phyloP scores from a whole-genome alignment of 768 basidiomycete genomes.

The Cystobasidium ongulense region DNA sequence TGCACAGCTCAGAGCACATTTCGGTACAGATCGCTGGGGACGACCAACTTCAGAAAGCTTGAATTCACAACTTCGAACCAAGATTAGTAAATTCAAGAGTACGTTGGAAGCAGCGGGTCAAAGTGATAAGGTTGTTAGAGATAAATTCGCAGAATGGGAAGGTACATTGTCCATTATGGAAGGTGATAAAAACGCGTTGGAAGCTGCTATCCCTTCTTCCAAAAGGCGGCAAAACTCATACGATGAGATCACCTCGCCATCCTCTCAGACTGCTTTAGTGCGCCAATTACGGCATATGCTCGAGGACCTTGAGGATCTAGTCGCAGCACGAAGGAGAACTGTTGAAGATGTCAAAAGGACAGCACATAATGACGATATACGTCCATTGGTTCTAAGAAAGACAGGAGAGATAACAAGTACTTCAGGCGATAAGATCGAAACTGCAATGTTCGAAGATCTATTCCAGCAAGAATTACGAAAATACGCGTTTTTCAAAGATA shows the following conservation, averaged over 20 bases:
- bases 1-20: constrained; percentile 44
- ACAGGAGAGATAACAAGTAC: constrained; percentile 58
- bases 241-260: constrained; percentile 39
- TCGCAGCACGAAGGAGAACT: constrained; percentile 55
- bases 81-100: constrained; percentile 62
- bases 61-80: constrained; percentile 63
- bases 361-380: constrained; percentile 64
- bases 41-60: constrained; percentile 69
- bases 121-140: constrained; percentile 66
- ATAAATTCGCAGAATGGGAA: constrained; percentile 87
- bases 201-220: constrained; percentile 58
- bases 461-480: constrained; percentile 70
- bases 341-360: constrained; percentile 59
- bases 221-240: constrained; percentile 37
- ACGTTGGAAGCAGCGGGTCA: constrained; percentile 63
- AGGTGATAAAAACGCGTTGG: constrained; percentile 60
- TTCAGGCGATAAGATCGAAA: constrained; percentile 48
- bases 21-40: constrained; percentile 42
- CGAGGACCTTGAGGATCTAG: constrained; percentile 70
- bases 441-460: constrained; percentile 80
- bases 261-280: constrained; percentile 49
- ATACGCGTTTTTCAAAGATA: constrained; percentile 57
- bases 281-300: constrained; percentile 65
- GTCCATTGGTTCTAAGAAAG: constrained; percentile 58
- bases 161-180: constrained; percentile 61